phyloP scores from a whole-genome alignment of 371 early-diverging fungal species.

The Saksenaea vasiformis region DNA sequence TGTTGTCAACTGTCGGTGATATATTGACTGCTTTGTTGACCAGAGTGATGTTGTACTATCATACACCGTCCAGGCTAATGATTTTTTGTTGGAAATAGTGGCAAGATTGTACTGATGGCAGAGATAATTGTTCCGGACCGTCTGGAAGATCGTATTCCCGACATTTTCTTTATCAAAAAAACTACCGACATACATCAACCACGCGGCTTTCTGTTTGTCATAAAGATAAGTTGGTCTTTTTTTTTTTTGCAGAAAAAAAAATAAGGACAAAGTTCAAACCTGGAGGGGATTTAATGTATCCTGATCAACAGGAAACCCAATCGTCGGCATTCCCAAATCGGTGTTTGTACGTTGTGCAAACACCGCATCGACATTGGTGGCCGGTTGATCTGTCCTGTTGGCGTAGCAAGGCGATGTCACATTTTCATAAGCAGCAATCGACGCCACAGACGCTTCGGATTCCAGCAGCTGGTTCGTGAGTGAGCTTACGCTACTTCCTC shows the following conservation, averaged over 20 bases:
- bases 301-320: constrained; percentile 19
- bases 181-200: constrained; percentile 22
- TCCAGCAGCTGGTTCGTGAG: constrained; percentile 26
- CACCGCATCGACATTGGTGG: neutral
- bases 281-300: constrained; percentile 8
- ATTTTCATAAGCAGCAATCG: neutral
- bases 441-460: neutral
- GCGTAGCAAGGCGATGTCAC: constrained; percentile 3
- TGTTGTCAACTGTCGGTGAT: constrained; percentile 5
- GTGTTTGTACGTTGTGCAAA: constrained; percentile 12
- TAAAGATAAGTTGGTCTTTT: neutral
- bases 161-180: constrained; percentile 22
- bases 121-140: constrained; percentile 11
- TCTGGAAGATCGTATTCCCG: constrained; percentile 9
- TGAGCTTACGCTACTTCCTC: no score
- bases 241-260: neutral
- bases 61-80: constrained; percentile 26
- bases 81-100: constrained; percentile 15
- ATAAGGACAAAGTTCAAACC: neutral
- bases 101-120: constrained; percentile 25
- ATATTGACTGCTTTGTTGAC: constrained; percentile 7
- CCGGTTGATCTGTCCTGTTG: neutral
- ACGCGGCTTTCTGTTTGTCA: constrained; percentile 24
- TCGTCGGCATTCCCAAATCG: constrained; percentile 1
- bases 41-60: constrained; percentile 13